Percentiles rank a stretch among this genome's conserved stretches.
phyloP scores from a whole-genome alignment of 176 grass and related monocot species.

The Paspalum vaginatum region DNA sequence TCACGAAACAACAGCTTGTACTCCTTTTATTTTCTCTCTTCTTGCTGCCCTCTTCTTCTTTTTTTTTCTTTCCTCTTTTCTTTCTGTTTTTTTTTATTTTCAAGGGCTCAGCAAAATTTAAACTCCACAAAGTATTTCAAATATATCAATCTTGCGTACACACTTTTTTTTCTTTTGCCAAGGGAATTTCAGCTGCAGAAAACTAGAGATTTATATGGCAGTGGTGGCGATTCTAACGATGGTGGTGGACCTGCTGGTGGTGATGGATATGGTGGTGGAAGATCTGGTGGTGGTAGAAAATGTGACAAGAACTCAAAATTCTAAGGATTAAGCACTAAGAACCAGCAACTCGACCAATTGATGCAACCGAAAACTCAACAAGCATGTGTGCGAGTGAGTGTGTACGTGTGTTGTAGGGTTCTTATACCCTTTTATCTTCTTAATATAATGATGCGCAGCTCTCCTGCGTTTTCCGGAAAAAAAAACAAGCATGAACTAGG shows the following conservation, averaged over 20 bases:
- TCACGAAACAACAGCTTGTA: too few relatives aligned
- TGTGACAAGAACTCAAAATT: neutral
- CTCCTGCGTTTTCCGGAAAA: too few relatives aligned
- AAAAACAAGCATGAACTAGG: neutral
- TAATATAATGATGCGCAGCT: too few relatives aligned
- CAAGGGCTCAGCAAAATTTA: neutral
- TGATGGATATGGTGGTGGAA: neutral
- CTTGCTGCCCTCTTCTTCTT: neutral
- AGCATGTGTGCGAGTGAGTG: too few relatives aligned
- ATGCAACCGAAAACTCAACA: neutral
- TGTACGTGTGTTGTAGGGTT: too few relatives aligned
- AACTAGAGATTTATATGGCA: too few relatives aligned
- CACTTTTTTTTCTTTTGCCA: neutral
- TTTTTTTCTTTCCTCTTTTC: neutral
- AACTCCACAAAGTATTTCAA: neutral
- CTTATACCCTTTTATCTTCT: too few relatives aligned
- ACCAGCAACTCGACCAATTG: neutral
- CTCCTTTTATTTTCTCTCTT: too few relatives aligned
- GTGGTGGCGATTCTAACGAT: neutral
- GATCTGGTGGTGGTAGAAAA: neutral
- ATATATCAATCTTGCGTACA: neutral
- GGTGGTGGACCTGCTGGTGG: neutral
- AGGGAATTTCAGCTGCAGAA: too few relatives aligned
- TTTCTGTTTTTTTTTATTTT: neutral
- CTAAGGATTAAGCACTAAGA: neutral